Percentiles rank a stretch among this genome's conserved stretches.
Conservation (phyloP, 805 yeast genomes). For the Saccharomycopsis javanensis region DNA sequence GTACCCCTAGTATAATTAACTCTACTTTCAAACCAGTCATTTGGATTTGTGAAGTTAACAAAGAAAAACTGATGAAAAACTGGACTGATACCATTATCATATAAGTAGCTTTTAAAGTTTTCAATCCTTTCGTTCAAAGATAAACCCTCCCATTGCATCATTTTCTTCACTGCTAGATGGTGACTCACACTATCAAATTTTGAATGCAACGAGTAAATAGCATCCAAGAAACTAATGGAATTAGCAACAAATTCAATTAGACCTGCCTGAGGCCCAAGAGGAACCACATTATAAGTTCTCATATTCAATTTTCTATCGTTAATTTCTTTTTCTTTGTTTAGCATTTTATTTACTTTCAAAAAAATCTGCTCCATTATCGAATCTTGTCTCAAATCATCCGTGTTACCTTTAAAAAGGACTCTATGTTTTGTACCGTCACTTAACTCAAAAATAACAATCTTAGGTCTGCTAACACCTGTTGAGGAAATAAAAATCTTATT, state of each 20-base stretch:
- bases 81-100: constrained; percentile 44
- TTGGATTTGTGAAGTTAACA: constrained; percentile 53
- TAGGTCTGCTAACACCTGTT: constrained; percentile 84
- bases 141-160: constrained; percentile 48
- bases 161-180: constrained; percentile 50
- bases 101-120: constrained; percentile 38
- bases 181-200: constrained; percentile 37
- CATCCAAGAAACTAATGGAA: constrained; percentile 61
- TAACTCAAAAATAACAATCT: constrained; percentile 48
- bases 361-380: constrained; percentile 97
- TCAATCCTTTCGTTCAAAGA: constrained; percentile 35
- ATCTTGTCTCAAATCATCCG: constrained; percentile 92
- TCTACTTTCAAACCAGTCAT: constrained; percentile 63
- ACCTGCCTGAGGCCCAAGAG: constrained; percentile 82
- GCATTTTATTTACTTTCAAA: constrained; percentile 65
- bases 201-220: constrained; percentile 55
- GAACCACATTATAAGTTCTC: constrained; percentile 82
- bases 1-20: constrained; percentile 62
- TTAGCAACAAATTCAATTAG: constrained; percentile 81
- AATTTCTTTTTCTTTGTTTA: constrained; percentile 46
- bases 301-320: constrained; percentile 49
- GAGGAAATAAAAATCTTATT: constrained; percentile 49
- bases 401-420: constrained; percentile 70
- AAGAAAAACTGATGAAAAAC: constrained; percentile 63
- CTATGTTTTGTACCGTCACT: constrained; percentile 51